phyloP scores from a whole-genome alignment of 2,329 filamentous ascomycete genomes.

The Diaporthe caulivora region DNA sequence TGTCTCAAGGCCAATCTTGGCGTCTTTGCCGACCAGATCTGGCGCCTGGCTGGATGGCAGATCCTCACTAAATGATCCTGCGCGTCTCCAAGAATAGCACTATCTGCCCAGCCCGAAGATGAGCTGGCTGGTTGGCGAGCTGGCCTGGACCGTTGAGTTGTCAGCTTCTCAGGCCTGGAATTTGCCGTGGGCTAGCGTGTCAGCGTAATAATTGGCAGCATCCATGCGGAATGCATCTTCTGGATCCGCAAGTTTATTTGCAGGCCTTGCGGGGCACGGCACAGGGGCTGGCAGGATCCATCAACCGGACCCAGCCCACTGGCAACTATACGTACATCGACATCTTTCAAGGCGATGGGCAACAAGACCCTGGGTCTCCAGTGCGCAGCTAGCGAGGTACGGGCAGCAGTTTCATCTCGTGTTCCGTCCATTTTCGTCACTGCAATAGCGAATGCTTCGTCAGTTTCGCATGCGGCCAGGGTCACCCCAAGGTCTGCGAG shows the following conservation, averaged over 20 bases:
- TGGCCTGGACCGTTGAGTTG: constrained; percentile 17
- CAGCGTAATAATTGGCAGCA: constrained; percentile 18
- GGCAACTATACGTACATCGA: constrained; percentile 12
- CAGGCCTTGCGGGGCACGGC: constrained; percentile 16
- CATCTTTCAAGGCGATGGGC: constrained; percentile 14
- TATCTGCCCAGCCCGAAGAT: constrained; percentile 17
- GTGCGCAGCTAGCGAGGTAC: constrained; percentile 38
- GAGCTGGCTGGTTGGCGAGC: constrained; percentile 26
- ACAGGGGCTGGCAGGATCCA: constrained; percentile 15
- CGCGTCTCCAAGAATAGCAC: constrained; percentile 29
- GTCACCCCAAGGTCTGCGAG: constrained; percentile 41
- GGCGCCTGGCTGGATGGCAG: constrained; percentile 25
- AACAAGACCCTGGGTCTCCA: constrained; percentile 18
- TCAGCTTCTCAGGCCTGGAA: constrained; percentile 2
- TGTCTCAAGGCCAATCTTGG: constrained; percentile 29
- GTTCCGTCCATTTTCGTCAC: constrained; percentile 41
- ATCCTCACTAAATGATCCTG: constrained; percentile 25
- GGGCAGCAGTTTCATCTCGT: constrained; percentile 49
- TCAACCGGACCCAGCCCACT: background rate
- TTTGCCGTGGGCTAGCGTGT: constrained; percentile 17
- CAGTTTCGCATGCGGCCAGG: constrained; percentile 49
- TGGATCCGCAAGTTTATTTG: constrained; percentile 30
- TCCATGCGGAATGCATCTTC: constrained; percentile 21
- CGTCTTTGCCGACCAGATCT: constrained; percentile 23
- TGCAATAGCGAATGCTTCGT: constrained; percentile 42